Percentiles rank a stretch among this genome's conserved stretches.
Conservation (phyloP, 176 grass and related monocot genomes). For the Melocanna baccifera region DNA sequence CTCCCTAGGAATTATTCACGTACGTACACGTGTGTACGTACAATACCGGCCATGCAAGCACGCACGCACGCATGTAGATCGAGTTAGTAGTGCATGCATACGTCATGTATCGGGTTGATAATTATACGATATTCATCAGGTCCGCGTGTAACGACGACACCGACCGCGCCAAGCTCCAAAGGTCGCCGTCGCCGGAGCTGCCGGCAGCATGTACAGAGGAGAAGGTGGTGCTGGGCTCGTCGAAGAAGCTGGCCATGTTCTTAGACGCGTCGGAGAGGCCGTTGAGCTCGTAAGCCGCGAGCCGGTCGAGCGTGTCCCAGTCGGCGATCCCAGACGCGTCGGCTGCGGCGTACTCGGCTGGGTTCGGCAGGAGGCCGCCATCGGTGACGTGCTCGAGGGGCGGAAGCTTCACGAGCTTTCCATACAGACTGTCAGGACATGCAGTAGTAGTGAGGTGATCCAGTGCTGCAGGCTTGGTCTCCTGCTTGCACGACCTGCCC, state of each 20-base stretch:
- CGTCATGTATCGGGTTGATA: background rate
- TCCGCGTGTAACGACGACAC: constrained; percentile 45
- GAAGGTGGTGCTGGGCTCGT: constrained; percentile 27
- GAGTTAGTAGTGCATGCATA: constrained; percentile 27
- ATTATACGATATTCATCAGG: constrained; percentile 48
- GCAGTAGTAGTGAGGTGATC: background rate
- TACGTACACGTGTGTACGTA: constrained; percentile 17
- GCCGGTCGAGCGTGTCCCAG: constrained; percentile 66
- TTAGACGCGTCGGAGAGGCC: constrained; percentile 42
- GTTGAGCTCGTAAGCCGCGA: constrained; percentile 62
- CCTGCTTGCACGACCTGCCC: constrained; percentile 52
- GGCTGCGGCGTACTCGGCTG: constrained; percentile 2
- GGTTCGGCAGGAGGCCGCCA: background rate
- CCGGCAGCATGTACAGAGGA: constrained; percentile 3
- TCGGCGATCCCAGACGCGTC: constrained; percentile 26
- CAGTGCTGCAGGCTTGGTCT: constrained; percentile 34
- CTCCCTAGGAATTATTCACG: constrained; percentile 50
- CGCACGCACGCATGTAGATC: background rate
- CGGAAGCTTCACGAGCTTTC: constrained; percentile 70
- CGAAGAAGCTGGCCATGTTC: constrained; percentile 35
- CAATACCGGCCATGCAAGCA: constrained; percentile 28
- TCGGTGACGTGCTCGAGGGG: constrained; percentile 48
- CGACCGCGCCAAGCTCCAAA: constrained; percentile 80
- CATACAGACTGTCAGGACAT: constrained; percentile 28
- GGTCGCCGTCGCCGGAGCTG: constrained; percentile 46